Base-by-base conservation (phyloP, 306 rosid genomes). In the Begonia fuchsioides region DNA sequence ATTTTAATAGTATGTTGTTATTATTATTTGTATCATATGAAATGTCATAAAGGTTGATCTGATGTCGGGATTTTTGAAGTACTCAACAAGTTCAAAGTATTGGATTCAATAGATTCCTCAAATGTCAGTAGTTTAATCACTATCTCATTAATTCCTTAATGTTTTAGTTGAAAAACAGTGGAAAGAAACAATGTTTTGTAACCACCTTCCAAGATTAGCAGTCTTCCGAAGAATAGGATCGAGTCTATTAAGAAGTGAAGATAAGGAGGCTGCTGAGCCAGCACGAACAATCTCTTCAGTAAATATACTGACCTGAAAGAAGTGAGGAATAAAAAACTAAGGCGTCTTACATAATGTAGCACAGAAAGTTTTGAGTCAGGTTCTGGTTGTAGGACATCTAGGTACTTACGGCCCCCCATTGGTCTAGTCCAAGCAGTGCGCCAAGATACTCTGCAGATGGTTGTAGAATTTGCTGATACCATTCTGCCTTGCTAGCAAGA, bases 381-480 rank as follows among this genome's bases (percentile, higher is more conserved):
- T 2, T 26, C 35, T 26, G 35, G 35, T 8, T 26, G 5, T 26
- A 26, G 7, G 35, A 26, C 35, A 26, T 26, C 35, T 38, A 54
- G 53, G 46, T 40, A 75, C 95, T 17, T 85, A 90, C 98, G 54
- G 95, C 95, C 95, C 79, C 95, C 95, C 79, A 71, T 60, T 75
- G 54, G 47, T 90, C 94, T 59, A 90, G 94, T 15, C 92, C 94
- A 56, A 90, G 95, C 73, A 38, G 69, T 61, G 94, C 76, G 58
- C 98, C 98, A 62, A 90, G 95, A 68, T 90, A 85, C 62, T 85
- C 98, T 32, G 98, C 98, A 2, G 98, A 71, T 26, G 98, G 94
- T 61, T 85, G 98, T 75, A 85, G 70, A 64, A 90, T 65, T 54
- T 32, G 71, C 59, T 71, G 92, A 76, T 85, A 90, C 53, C 57